Evolutionary conservation across 768 basidiomycete species (phyloP), one percentile per base, ranked within the genome.

Genomic region (Boletus tylopilopsis): DNA sequence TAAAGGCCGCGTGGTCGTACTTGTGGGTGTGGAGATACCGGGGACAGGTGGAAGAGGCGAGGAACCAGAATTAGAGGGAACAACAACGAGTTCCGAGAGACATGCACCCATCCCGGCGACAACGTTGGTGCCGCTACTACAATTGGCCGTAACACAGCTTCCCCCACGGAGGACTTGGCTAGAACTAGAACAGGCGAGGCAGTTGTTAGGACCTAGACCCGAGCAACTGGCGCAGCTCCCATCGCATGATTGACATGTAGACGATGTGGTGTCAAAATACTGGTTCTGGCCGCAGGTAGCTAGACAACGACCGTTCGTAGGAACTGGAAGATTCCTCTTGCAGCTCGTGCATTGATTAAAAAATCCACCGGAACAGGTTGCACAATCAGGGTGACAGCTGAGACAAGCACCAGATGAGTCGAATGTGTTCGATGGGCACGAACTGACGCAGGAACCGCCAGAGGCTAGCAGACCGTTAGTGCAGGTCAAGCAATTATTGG

Each of bases 371-470:
- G 82, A 81, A 68, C 93, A 95, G 2, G 85, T 82, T 15, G 80
- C 81, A 60, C 92, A 95, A 62, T 94, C 93, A 0, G 90, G 82
- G 51, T 94, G 91, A 66, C 93, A 95, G 6, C 82, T 58, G 47
- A 81, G 61, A 70, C 92, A 94, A 23, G 78, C 68, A 21, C 82
- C 79, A 25, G 80, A 75, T 11, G 86, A 77, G 45, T 74, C 69
- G 69, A 92, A 85, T 2, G 83, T 79, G 51, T 80, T 81, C 33
- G 82, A 76, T 0, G 92, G 89, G 61, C 91, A 94, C 6, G 80
- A 76, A 16, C 79, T 70, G 39, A 88, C 79, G 61, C 92, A 95
- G 66, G 81, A 79, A 11, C 92, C 92, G 25, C 71, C 68, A 12
- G 81, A 80, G 22, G 87, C 88, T 18, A 91, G 73, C 57, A 82